These are phyloP conservation scores for Tuber microsphaerosporum DNA, from an alignment of 495 filamentous ascomycete species.

Conservation along the genomic window DNA sequence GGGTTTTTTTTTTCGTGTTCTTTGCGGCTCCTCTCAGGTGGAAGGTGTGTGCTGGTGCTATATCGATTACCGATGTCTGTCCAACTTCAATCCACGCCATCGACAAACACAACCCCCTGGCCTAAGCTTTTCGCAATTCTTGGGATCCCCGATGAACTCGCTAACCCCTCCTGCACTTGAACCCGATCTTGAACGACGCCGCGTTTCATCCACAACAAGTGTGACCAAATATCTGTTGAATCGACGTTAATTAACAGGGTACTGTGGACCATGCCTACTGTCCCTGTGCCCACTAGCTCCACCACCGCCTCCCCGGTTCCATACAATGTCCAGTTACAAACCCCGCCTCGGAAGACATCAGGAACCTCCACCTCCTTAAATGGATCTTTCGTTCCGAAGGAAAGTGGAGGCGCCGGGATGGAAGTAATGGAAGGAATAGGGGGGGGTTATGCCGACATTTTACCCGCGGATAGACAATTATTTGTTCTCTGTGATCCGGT, in stretches of 20 bases:
- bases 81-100: background rate
- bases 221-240: background rate
- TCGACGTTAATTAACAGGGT: slow-evolving; percentile 11
- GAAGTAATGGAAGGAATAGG: slow-evolving; percentile 26
- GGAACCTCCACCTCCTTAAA: slow-evolving; percentile 15
- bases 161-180: background rate
- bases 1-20: background rate
- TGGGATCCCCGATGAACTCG: slow-evolving; percentile 4
- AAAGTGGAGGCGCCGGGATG: slow-evolving; percentile 18
- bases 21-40: background rate
- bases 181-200: background rate
- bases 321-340: slow-evolving; percentile 15
- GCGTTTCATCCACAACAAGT: background rate
- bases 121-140: background rate
- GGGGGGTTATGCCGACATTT: slow-evolving; percentile 15
- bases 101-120: slow-evolving; percentile 3
- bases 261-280: slow-evolving; percentile 34
- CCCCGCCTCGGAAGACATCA: slow-evolving; percentile 20
- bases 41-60: background rate
- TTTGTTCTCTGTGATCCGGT: slow-evolving; percentile 41
- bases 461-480: slow-evolving; percentile 20
- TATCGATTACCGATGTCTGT: background rate
- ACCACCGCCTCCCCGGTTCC: slow-evolving; percentile 18
- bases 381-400: slow-evolving; percentile 11
- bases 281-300: slow-evolving; percentile 28